Evolutionary conservation across 139 green algal species (phyloP), one percentile per base, ranked within the genome.

Genomic region (Chlorella ohadii): DNA sequence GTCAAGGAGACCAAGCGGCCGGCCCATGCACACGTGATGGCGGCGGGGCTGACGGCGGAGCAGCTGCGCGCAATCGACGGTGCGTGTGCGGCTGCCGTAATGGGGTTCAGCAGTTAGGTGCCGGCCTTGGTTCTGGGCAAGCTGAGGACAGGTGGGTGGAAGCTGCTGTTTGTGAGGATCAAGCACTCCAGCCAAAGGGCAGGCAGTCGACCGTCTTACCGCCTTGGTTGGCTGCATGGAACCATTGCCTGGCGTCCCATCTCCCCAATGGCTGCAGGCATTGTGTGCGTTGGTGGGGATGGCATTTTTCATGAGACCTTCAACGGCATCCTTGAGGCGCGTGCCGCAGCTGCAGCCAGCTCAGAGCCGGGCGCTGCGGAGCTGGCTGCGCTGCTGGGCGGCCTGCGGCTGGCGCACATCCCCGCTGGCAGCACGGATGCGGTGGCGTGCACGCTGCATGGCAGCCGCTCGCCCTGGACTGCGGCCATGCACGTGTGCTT

Each of bases 221-320:
- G 59, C 56, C 47, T n/a, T n/a, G n/a, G n/a, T n/a, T n/a, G n/a
- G n/a, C n/a, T n/a, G n/a, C n/a, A n/a, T n/a, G n/a, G n/a, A n/a
- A n/a, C n/a, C n/a, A n/a, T 28, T n/a, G 16, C 7, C 31, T 39
- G 11, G 9, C 63, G 1, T 15, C 4, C 23, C 28, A 17, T 38
- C 25, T 20, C 64, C n/a, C 1, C 57, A n/a, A n/a, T n/a, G n/a
- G n/a, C 3, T 36, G 25, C 63, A 79, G 85, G 78, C 63, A 70
- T 89, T 6, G 81, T 86, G 34, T 89, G 86, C 38, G 88, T 90
- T 61, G 95, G 96, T 9, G 96, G 96, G 0, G 96, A 98, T 68
- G 95, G 96, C 25, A 72, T 98, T 59, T 98, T 98, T 82, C 93
- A 96, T 86, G 96, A 98, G 88, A 84, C 94, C 19, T 72, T 99